Evolutionary conservation across 192 early-diverging fungal genomes (phyloP).

Genomic region (Linnemannia zychae): DNA sequence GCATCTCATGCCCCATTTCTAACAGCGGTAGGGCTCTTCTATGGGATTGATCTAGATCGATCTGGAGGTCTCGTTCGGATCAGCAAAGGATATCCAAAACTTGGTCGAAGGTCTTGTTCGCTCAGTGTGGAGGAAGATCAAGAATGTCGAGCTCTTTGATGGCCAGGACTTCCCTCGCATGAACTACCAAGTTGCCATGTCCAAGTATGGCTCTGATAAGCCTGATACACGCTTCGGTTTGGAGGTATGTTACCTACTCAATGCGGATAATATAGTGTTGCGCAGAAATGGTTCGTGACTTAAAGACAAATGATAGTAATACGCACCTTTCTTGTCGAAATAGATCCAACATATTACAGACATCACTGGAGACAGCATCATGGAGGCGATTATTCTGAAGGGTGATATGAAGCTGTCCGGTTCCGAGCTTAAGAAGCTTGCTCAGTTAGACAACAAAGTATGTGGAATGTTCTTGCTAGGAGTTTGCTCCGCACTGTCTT

Average conservation of each 20-base stretch:
- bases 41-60: constrained; percentile 77
- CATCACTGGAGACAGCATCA: constrained; percentile 27
- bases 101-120: constrained; percentile 82
- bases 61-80: constrained; percentile 90
- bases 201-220: constrained; percentile 90
- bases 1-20: background rate
- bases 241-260: constrained; percentile 60
- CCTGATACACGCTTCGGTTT: constrained; percentile 89
- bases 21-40: background rate
- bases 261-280: background rate
- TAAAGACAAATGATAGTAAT: background rate
- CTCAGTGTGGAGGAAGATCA: constrained; percentile 71
- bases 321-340: constrained; percentile 16
- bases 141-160: constrained; percentile 64
- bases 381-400: constrained; percentile 70
- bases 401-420: constrained; percentile 48
- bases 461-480: background rate
- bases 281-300: background rate
- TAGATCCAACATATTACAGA: constrained; percentile 53
- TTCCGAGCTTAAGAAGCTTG: constrained; percentile 48
- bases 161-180: constrained; percentile 74
- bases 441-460: constrained; percentile 22
- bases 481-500: no score
- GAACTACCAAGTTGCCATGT: constrained; percentile 88
- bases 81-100: constrained; percentile 75